Evolutionary conservation across 768 basidiomycete genomes (phyloP), one percentile per base, ranked within the genome.

Genomic region (Amanita phalloides): DNA sequence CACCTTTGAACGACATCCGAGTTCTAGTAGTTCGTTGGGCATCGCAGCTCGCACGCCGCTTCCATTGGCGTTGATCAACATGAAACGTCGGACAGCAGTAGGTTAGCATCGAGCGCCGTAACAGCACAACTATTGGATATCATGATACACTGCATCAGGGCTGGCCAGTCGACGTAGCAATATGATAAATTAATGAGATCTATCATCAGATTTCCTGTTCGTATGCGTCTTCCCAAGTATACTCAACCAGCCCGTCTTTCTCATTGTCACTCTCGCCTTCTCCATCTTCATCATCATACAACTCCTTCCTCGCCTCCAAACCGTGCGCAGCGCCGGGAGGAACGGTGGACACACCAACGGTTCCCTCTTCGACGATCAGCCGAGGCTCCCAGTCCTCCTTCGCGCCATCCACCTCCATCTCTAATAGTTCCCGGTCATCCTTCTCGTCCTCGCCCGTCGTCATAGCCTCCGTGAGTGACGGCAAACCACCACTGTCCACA

Each of bases 131-230:
- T 17, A 17, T 17, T 17, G 17, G 17, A 17, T 17, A 17, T 17
- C 17, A 17, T 17, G 17, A n/a, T n/a, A n/a, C 17, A 17, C 17
- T 17, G 17, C 17, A 17, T 17, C 17, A 17, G 17, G 17, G 17
- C 17, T 17, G 17, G 17, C 17, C 17, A 17, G 17, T 17, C 17
- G 17, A 17, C 17, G 17, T 17, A 17, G 17, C 17, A 17, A 17
- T 17, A 25, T 28, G 26, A 28, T 28, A 28, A 28, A 28, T 30
- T 30, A 8, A 30, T 6, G 28, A 4, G 8, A 1, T 30, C 32
- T 2, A 2, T 23, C 11, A 23, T 45, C 56, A 78, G 42, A 85
- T 77, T 65, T 90, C 87, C 60, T 89, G 86, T 60, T 90, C 86
- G 58, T 85, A 90, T 23, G 63, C 83, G 54, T 72, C 71, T 21